These are phyloP conservation scores for Castanea crenata DNA, from an alignment of 306 rosid species.

Conservation along the genomic window DNA sequence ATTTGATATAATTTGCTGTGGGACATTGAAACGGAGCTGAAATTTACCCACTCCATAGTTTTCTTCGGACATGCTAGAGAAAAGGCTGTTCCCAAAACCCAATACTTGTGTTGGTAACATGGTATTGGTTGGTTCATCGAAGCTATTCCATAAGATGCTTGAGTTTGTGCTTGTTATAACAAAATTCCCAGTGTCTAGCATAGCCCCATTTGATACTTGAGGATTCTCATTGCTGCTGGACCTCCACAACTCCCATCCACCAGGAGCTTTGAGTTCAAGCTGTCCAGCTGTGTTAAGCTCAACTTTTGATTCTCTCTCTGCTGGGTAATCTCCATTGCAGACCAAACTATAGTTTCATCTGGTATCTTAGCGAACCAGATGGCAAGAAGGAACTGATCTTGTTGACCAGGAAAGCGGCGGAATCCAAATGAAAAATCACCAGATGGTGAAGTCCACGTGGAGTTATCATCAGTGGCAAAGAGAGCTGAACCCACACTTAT, in stretches of 20 bases:
- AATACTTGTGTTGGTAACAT: slow-evolving; percentile 3
- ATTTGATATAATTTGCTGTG: background rate
- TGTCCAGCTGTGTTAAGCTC: background rate
- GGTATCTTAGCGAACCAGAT: background rate
- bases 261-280: background rate
- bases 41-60: background rate
- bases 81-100: background rate
- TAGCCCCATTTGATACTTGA: background rate
- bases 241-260: background rate
- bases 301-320: background rate
- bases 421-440: background rate
- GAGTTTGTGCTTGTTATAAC: background rate
- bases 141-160: background rate
- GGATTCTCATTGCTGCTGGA: background rate
- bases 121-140: background rate
- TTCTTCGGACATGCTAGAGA: background rate
- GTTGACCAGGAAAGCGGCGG: background rate
- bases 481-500: too few relatives aligned
- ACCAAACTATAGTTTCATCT: background rate
- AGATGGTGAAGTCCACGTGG: background rate
- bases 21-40: background rate
- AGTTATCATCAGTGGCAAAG: too few relatives aligned
- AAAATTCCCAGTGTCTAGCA: background rate
- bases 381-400: background rate
- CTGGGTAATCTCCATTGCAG: background rate